A percentile compares a stretch with the other conserved stretches of the same genome.
Conservation (phyloP, 208 protist species). For the Polymyxa betae region DNA sequence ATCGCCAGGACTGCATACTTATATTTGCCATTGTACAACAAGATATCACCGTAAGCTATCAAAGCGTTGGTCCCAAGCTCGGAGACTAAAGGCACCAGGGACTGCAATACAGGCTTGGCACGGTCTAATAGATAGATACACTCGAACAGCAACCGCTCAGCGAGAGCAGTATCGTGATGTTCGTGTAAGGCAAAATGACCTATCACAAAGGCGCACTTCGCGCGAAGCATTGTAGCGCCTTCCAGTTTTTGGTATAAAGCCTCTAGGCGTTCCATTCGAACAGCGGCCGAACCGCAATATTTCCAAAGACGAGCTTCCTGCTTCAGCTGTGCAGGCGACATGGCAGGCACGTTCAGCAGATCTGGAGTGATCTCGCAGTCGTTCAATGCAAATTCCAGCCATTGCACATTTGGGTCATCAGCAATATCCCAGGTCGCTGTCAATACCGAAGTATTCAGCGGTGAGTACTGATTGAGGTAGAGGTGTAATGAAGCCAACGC, state of each 20-base stretch:
- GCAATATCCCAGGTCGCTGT: constrained; percentile 46
- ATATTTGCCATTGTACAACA: constrained; percentile 49
- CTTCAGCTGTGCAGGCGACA: background rate
- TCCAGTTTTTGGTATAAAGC: background rate
- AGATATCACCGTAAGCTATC: constrained; percentile 40
- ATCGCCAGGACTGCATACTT: constrained; percentile 30
- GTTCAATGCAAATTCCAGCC: constrained; percentile 44
- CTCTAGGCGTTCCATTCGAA: constrained; percentile 39
- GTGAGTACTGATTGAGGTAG: constrained; percentile 46
- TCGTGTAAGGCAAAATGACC: constrained; percentile 37
- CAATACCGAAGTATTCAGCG: constrained; percentile 30
- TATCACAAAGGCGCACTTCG: constrained; percentile 38
- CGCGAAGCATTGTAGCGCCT: background rate
- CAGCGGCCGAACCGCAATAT: background rate
- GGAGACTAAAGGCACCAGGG: constrained; percentile 7
- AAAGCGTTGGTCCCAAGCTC: constrained; percentile 40
- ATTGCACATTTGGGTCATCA: constrained; percentile 40
- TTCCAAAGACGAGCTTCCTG: constrained; percentile 36
- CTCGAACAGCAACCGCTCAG: constrained; percentile 40
- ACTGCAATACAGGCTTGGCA: background rate
- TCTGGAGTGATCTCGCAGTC: constrained; percentile 28
- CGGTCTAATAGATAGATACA: constrained; percentile 36
- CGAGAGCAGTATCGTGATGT: background rate
- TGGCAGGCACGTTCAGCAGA: constrained; percentile 24
- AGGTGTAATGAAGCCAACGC: background rate